Evolutionary conservation across 345 rosid species (phyloP).

Genomic region (Euphorbia pulcherrima): DNA sequence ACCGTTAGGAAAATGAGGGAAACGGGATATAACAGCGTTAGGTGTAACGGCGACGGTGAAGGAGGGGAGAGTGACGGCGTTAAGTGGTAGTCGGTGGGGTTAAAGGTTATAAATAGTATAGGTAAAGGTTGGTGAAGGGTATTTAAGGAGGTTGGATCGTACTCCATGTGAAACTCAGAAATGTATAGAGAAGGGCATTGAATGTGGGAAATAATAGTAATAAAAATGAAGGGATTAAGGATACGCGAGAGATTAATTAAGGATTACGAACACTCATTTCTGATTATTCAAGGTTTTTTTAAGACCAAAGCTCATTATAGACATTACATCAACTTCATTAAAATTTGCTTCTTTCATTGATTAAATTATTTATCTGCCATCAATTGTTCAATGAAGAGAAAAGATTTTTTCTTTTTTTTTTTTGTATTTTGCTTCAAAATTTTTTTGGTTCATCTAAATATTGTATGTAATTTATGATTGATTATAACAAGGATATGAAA

Average conservation of each 20-base stretch:
- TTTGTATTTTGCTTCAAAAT: neutral
- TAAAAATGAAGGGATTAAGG: neutral
- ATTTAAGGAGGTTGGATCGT: conserved; percentile 11
- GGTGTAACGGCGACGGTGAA: conserved; percentile 19
- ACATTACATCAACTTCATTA: neutral
- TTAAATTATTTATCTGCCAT: neutral
- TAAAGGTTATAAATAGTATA: conserved; percentile 18
- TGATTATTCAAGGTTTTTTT: neutral
- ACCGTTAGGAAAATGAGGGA: conserved; percentile 22
- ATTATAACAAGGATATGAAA: neutral
- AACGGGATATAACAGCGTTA: neutral
- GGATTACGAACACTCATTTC: neutral
- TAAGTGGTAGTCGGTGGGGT: conserved; percentile 25
- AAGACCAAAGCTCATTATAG: neutral
- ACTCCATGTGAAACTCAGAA: conserved; percentile 11
- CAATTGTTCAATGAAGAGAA: neutral
- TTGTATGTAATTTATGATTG: neutral
- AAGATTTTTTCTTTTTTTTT: conserved; percentile 2
- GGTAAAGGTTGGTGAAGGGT: conserved; percentile 16
- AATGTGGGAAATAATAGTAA: conserved; percentile 6
- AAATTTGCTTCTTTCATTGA: neutral
- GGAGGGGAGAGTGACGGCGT: conserved; percentile 33
- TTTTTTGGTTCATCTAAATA: conserved; percentile 2
- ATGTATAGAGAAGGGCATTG: neutral
- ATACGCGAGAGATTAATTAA: too few species aligned